Evolutionary conservation across 805 yeast genomes (phyloP).

Genomic region (Yarrowia divulgata): DNA sequence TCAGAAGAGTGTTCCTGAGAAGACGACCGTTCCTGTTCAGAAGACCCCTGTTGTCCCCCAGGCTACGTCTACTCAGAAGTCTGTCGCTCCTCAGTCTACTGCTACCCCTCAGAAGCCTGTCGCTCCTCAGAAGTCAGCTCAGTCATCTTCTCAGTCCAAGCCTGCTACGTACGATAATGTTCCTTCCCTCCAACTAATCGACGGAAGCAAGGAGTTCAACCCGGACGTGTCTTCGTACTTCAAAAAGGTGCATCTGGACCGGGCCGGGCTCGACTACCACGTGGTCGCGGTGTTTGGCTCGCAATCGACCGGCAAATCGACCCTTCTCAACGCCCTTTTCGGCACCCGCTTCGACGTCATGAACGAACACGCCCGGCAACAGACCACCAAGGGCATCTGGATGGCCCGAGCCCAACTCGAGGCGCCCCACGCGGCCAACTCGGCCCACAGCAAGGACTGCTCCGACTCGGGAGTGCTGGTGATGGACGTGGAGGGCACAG

Average conservation of each 20-base stretch:
- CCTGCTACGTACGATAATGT: not conserved
- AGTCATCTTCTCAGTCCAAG: not conserved
- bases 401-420: slow-evolving; percentile 59
- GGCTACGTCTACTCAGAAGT: not conserved
- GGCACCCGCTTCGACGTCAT: slow-evolving; percentile 90
- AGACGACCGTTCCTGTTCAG: not conserved
- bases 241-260: slow-evolving; percentile 50
- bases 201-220: slow-evolving; percentile 66
- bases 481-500: slow-evolving; percentile 98
- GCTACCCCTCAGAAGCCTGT: not conserved
- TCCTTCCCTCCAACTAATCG: slow-evolving; percentile 64
- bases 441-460: slow-evolving; percentile 9
- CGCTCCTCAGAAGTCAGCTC: not conserved
- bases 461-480: slow-evolving; percentile 62
- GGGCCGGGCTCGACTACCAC: slow-evolving; percentile 77
- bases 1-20: not conserved
- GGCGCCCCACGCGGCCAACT: not conserved
- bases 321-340: slow-evolving; percentile 83
- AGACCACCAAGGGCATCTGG: slow-evolving; percentile 90
- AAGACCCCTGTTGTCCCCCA: not conserved
- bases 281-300: slow-evolving; percentile 96
- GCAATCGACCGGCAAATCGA: slow-evolving; percentile 95
- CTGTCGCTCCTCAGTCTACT: no score
- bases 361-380: slow-evolving; percentile 86
- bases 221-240: slow-evolving; percentile 50